Evolutionary conservation across 208 protist species (phyloP).

Genomic region (Trypanosoma cruzi): DNA sequence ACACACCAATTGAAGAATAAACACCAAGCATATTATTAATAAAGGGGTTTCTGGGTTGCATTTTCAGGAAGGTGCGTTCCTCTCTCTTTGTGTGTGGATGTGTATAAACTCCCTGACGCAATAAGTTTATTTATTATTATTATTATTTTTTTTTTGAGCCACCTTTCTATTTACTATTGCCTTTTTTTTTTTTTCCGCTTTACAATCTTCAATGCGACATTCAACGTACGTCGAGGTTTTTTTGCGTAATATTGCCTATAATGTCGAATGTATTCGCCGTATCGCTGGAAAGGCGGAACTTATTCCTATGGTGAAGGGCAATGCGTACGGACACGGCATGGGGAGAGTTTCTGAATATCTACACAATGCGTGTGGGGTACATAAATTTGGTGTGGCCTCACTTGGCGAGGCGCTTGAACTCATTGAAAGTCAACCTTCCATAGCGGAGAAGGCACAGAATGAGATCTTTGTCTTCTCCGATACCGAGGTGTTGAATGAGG

Average conservation of each 20-base stretch:
- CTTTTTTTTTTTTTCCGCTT: background rate
- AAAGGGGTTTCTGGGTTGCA: background rate
- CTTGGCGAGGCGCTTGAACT: constrained; percentile 50
- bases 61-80: background rate
- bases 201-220: constrained; percentile 39
- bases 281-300: constrained; percentile 43
- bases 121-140: background rate
- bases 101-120: constrained; percentile 2
- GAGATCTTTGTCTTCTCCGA: constrained; percentile 53
- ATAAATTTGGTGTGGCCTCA: constrained; percentile 52
- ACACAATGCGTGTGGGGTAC: constrained; percentile 30
- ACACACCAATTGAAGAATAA: background rate
- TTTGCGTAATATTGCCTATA: constrained; percentile 43
- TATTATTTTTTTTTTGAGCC: background rate
- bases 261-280: constrained; percentile 40
- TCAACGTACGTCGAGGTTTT: constrained; percentile 50
- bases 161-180: background rate
- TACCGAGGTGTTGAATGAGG: constrained; percentile 48
- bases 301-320: constrained; percentile 63
- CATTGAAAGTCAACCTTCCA: background rate
- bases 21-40: background rate
- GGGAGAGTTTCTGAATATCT: constrained; percentile 43
- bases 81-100: constrained; percentile 1
- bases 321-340: constrained; percentile 57
- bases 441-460: constrained; percentile 19